These are phyloP conservation scores for Syncephalastrum racemosum DNA, from an alignment of 371 early-diverging fungal species.

Conservation along the genomic window DNA sequence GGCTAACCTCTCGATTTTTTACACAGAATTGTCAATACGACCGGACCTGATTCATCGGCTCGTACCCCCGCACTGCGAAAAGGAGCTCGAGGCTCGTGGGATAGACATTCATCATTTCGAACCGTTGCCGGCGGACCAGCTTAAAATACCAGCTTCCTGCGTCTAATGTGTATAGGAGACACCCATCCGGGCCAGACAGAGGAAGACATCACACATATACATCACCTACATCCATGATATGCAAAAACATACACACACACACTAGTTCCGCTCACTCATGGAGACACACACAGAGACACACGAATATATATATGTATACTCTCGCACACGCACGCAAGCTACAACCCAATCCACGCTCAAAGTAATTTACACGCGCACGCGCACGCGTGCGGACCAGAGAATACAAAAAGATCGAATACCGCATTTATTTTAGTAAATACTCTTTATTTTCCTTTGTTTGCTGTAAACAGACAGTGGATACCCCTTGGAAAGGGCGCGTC, in stretches of 20 bases:
- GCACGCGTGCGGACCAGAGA: no score
- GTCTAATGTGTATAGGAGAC: conserved; percentile 2
- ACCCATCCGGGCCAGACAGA: no score
- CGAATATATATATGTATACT: no score
- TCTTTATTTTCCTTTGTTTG: background rate
- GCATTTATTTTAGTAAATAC: background rate
- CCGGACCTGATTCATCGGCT: conserved; percentile 58
- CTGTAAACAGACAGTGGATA: background rate
- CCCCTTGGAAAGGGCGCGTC: conserved; percentile 4
- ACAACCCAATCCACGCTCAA: no score
- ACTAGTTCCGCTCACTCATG: no score
- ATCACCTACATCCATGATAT: no score
- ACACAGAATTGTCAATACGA: conserved; percentile 51
- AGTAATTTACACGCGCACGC: no score
- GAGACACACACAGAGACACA: no score
- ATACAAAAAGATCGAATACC: background rate
- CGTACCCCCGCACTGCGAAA: conserved; percentile 64
- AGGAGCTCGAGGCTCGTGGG: conserved; percentile 39
- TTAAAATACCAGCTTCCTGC: conserved; percentile 22
- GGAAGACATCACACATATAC: no score
- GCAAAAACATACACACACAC: no score
- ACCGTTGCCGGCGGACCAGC: conserved; percentile 43
- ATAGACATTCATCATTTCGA: conserved; percentile 49
- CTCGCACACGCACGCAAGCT: no score
- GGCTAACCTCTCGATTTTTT: background rate